Conservation (phyloP, 2,329 filamentous ascomycete species). For the Trichoderma koningii region DNA sequence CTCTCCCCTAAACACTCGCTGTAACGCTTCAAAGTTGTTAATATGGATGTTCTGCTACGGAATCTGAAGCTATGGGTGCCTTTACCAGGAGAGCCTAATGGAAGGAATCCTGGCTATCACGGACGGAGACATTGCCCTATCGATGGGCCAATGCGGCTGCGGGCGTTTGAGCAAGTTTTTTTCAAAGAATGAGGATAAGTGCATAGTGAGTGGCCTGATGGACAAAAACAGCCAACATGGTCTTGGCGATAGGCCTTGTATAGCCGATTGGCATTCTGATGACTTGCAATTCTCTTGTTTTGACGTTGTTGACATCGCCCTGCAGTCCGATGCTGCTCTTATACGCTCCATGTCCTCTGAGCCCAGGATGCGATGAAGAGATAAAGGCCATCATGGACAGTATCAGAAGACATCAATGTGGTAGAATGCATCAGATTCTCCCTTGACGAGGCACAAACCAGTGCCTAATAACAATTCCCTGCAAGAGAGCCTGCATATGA, state of each 20-base stretch:
- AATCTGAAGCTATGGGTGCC: neutral
- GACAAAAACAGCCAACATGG: neutral
- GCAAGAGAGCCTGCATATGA: neutral
- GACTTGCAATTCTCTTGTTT: neutral
- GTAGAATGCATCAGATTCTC: neutral
- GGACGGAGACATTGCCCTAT: neutral
- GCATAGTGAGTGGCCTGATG: neutral
- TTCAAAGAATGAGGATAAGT: no score
- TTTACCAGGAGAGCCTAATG: neutral
- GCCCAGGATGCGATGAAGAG: no score
- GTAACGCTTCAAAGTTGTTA: no score
- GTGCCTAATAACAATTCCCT: neutral
- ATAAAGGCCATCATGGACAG: no score
- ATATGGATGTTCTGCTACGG: neutral
- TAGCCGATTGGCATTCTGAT: no score
- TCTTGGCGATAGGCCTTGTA: neutral
- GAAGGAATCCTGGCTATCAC: neutral
- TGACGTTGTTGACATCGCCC: no score
- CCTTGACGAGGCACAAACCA: neutral
- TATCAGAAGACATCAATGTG: no score
- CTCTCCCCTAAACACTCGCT: no score
- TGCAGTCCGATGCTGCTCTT: no score
- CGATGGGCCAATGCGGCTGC: slow-evolving; percentile 13
- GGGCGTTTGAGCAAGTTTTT: slow-evolving; percentile 31
- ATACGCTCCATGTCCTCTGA: no score